These are phyloP conservation scores for Diutina sp. DNA, from an alignment of 1,139 yeast species.

Conservation along the genomic window DNA sequence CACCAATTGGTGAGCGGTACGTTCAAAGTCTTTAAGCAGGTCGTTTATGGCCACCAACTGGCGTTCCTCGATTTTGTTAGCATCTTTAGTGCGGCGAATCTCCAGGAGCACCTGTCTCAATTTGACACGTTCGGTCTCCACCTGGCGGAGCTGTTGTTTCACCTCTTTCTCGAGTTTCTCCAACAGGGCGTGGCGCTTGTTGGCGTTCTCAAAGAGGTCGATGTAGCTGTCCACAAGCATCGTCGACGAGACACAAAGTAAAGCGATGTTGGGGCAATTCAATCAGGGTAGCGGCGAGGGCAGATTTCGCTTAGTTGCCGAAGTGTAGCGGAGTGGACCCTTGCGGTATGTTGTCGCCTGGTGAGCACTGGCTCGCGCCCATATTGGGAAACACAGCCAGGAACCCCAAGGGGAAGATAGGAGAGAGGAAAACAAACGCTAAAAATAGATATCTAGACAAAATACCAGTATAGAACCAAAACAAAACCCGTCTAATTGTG, in stretches of 20 bases:
- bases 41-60: slow-evolving; percentile 2
- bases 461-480: too few species aligned
- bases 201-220: slow-evolving; percentile 2
- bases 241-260: neutral
- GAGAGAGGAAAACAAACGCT: too few species aligned
- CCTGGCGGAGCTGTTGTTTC: slow-evolving; percentile 1
- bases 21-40: neutral
- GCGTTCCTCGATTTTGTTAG: neutral
- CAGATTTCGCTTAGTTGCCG: neutral
- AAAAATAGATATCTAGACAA: too few species aligned
- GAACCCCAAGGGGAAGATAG: neutral
- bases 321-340: neutral
- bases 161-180: neutral
- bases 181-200: slow-evolving; percentile 1
- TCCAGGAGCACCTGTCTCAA: neutral
- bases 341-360: neutral
- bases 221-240: slow-evolving; percentile 1
- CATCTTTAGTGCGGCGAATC: neutral
- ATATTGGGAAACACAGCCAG: neutral
- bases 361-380: neutral
- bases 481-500: too few species aligned
- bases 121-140: neutral
- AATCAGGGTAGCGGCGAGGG: neutral
- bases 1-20: neutral
- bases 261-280: neutral